Conservation (phyloP, 2,329 filamentous ascomycete genomes). For the Phyllachora maydis region DNA sequence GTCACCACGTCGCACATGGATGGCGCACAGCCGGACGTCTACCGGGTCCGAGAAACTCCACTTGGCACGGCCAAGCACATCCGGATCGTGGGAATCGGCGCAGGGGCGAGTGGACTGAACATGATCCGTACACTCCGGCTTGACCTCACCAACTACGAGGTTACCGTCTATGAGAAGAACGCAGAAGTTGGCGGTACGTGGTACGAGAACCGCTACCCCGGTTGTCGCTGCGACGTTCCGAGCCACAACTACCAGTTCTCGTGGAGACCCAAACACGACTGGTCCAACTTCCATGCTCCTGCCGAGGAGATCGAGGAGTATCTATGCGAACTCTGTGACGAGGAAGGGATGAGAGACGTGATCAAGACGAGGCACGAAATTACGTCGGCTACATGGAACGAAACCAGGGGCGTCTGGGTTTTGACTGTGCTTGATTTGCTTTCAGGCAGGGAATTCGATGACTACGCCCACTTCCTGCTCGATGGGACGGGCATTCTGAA, state of each 20-base stretch:
- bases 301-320: constrained; percentile 35
- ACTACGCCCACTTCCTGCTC: constrained; percentile 24
- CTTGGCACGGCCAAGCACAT: constrained; percentile 17
- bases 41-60: constrained; percentile 15
- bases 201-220: constrained; percentile 37
- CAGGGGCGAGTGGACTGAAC: constrained; percentile 21
- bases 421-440: constrained; percentile 16
- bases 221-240: constrained; percentile 33
- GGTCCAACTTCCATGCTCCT: constrained; percentile 34
- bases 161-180: constrained; percentile 35
- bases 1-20: constrained; percentile 2
- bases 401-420: constrained; percentile 18
- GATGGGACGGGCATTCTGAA: constrained; percentile 30
- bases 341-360: constrained; percentile 19
- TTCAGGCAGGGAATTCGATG: constrained; percentile 17
- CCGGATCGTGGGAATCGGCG: constrained; percentile 21
- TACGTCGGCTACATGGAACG: constrained; percentile 20
- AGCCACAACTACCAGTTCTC: constrained; percentile 43
- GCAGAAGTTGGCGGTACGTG: constrained; percentile 33
- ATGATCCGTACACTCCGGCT: constrained; percentile 21
- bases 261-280: constrained; percentile 36
- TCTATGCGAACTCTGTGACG: constrained; percentile 23
- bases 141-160: constrained; percentile 19
- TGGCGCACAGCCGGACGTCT: constrained; percentile 7
- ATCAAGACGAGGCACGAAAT: constrained; percentile 23